Percentiles rank a stretch among this genome's conserved stretches.
Conservation (phyloP, 306 rosid genomes). For the Begonia loranthoides region DNA sequence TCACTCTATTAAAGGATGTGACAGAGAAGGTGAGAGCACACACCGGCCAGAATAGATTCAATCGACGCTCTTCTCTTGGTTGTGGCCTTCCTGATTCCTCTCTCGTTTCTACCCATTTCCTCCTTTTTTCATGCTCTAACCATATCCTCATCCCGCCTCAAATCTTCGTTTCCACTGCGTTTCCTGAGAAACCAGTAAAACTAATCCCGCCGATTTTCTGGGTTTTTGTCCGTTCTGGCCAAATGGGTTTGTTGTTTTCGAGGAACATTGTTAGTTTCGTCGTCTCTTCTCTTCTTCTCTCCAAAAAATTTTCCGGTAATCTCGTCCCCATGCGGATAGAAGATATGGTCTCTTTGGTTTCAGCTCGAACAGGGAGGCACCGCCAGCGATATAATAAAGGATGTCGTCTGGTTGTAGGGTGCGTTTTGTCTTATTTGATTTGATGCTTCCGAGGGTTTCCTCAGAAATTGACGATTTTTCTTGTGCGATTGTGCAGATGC, state of each 20-base stretch:
- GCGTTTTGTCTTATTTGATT: slow-evolving; percentile 4
- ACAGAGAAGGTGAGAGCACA: no score
- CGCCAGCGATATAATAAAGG: slow-evolving; percentile 67
- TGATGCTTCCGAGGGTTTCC: no score
- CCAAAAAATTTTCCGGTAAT: slow-evolving; percentile 18
- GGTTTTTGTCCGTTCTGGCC: background rate
- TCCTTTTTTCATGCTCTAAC: no score
- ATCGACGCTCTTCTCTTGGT: no score
- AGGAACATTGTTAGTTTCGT: slow-evolving; percentile 22
- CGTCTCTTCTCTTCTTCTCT: slow-evolving; percentile 21
- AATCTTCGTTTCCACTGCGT: no score
- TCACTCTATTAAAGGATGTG: no score
- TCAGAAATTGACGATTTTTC: no score
- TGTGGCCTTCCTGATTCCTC: no score
- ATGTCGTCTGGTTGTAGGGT: slow-evolving; percentile 88
- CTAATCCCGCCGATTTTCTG: background rate
- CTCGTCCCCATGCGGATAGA: slow-evolving; percentile 25
- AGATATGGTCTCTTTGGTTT: slow-evolving; percentile 33
- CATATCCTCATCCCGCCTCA: no score
- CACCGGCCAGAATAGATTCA: no score
- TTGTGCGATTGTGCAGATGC: slow-evolving; percentile 49
- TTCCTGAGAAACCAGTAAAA: no score
- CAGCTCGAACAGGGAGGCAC: slow-evolving; percentile 57
- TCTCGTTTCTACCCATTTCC: no score
- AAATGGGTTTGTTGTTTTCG: slow-evolving; percentile 60